These are phyloP conservation scores for Russula olivacea DNA, from an alignment of 768 basidiomycete species.

Conservation along the genomic window DNA sequence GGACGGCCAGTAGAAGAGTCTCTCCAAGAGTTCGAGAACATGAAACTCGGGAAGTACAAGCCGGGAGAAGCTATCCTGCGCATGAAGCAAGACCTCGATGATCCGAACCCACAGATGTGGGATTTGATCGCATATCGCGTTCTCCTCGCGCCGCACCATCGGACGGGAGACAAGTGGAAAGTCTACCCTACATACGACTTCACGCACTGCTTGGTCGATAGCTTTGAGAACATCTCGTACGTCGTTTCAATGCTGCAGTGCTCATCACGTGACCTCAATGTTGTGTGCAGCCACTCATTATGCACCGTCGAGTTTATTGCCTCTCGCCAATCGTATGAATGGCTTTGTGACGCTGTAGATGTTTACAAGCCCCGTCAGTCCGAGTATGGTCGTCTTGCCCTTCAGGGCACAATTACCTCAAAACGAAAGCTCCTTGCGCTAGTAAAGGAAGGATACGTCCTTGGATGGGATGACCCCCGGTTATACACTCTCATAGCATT, in stretches of 20 bases:
- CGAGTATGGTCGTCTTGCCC: constrained; percentile 88
- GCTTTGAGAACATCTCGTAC: constrained; percentile 97
- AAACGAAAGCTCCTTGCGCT: constrained; percentile 92
- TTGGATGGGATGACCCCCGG: constrained; percentile 96
- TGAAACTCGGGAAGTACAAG: constrained; percentile 85
- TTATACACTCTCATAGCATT: constrained; percentile 95
- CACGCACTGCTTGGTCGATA: constrained; percentile 96
- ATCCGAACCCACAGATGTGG: constrained; percentile 99
- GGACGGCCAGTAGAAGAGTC: constrained; percentile 83
- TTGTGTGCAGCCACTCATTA: constrained; percentile 72
- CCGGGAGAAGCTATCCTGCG: constrained; percentile 90
- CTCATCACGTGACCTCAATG: constrained; percentile 5
- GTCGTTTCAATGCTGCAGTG: constrained; percentile 33
- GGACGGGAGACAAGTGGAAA: constrained; percentile 89
- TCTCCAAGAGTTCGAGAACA: constrained; percentile 78
- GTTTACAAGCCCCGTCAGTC: constrained; percentile 97
- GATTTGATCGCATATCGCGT: constrained; percentile 96
- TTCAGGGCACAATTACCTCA: constrained; percentile 94
- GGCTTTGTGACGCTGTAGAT: constrained; percentile 96
- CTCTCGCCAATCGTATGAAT: constrained; percentile 96
- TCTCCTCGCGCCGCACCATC: constrained; percentile 83
- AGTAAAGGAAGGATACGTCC: constrained; percentile 78
- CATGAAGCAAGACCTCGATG: constrained; percentile 94
- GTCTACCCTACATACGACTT: constrained; percentile 99
- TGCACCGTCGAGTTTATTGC: constrained; percentile 95